Base-by-base conservation (phyloP, 2,329 filamentous ascomycete genomes). In the Aspergillus sp. region DNA sequence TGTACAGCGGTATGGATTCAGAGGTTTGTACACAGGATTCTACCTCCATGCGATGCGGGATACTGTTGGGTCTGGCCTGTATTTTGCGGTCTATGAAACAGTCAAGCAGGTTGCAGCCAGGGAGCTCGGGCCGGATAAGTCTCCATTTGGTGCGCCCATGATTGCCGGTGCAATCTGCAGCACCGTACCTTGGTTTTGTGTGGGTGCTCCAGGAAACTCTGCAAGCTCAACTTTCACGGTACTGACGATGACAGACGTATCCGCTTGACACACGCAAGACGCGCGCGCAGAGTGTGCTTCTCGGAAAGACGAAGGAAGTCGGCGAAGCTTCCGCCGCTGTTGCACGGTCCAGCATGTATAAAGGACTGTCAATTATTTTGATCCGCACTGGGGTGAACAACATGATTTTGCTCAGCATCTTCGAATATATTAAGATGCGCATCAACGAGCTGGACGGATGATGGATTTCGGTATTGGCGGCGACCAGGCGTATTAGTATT, bases 221-320 rank as follows among this genome's bases (percentile, higher is more conserved):
- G 11, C 35, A n/a, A 19, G 19, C 35, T 35, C 14, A 31, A 31
- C 12, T 4, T 12, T 15, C 12, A 33, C 8, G 17, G 4, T 21
- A 53, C 57, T 62, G 47, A 67, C 45, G 2, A 21, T 8, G 35
- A 33, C 52, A 80, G 77, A 80, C 78, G 4, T 80, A 80, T 59
- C 76, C 77, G 0, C 72, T 80, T 11, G 78, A 80, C 58, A 79
- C 78, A 2, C 74, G 75, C 57, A 80, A 80, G 64, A 80, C 78
- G n/a, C 78, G 77, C 15, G 75, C 76, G 1, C 78, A 80, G 63
- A 79, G 77, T 52, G 73, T 78, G 41, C 68, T 80, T 8, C 70
- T 80, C 12, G 76, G 76, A 12, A 74, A 76, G 56, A 60, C 70
- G 31, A 74, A 74, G 52, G 74, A 78, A 59, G 69, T 77, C 41